phyloP scores from a whole-genome alignment of 257 asterid genomes.

The Nicotiana noctiflora region DNA sequence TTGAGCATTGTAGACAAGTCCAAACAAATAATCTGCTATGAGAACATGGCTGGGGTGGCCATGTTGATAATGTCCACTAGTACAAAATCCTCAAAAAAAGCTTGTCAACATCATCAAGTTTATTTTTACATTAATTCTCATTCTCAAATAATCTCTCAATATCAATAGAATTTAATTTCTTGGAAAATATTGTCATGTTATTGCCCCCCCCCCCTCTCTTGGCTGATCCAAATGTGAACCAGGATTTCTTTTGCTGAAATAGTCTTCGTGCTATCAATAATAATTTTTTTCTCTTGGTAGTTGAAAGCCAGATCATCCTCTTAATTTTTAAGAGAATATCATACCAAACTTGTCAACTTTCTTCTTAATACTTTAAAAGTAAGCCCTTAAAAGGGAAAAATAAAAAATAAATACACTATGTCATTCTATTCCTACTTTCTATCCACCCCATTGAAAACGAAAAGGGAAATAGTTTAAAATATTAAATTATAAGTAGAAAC shows the following conservation, averaged over 20 bases:
- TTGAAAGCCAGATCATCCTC: slow-evolving; percentile 5
- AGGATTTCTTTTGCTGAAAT: neutral
- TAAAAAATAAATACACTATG: neutral
- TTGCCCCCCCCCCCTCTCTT: too few species aligned
- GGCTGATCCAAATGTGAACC: neutral
- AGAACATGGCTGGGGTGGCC: neutral
- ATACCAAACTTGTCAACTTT: slow-evolving; percentile 6
- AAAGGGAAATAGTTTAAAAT: too few species aligned
- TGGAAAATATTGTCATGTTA: neutral
- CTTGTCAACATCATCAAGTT: neutral
- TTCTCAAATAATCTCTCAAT: neutral
- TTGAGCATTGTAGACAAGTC: neutral
- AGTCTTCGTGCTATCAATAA: neutral
- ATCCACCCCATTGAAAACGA: neutral
- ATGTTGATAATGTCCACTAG: neutral
- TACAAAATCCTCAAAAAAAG: neutral
- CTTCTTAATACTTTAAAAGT: neutral
- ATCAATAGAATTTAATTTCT: neutral
- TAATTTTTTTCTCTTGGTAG: slow-evolving; percentile 2
- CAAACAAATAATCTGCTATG: neutral
- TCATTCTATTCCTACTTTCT: slow-evolving; percentile 2
- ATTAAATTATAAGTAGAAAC: too few species aligned
- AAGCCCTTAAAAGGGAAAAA: neutral
- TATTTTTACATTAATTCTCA: neutral
- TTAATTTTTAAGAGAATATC: neutral